These are phyloP conservation scores for Plasmodium vivax DNA, from an alignment of 169 alveolate genomes.

Conservation along the genomic window DNA sequence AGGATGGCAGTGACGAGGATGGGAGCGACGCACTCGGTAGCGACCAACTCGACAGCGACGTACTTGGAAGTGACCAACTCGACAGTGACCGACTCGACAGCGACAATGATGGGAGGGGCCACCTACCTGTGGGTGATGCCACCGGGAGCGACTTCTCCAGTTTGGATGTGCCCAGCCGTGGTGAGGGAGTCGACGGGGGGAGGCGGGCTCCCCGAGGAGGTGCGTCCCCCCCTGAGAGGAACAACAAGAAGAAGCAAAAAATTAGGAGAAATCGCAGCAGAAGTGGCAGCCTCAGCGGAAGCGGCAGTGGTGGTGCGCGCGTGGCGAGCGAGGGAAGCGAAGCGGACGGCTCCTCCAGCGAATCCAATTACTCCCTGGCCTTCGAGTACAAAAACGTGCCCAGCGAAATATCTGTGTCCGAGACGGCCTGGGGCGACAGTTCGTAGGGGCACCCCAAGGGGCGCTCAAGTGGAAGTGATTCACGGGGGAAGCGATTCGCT, in stretches of 20 bases:
- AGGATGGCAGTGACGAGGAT: constrained; percentile 5
- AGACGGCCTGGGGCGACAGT: constrained; percentile 54
- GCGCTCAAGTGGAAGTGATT: not conserved
- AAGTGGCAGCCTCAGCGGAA: not conserved
- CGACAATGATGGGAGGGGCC: too few relatives aligned
- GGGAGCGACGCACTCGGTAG: not conserved
- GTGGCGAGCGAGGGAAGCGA: not conserved
- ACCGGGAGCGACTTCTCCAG: not conserved
- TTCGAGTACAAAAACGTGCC: constrained; percentile 69
- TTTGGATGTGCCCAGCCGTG: not conserved
- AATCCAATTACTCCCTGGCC: constrained; percentile 60
- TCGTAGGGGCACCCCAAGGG: not conserved
- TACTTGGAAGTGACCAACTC: too few relatives aligned
- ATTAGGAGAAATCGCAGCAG: not conserved
- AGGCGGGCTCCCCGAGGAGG: not conserved
- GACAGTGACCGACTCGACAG: too few relatives aligned
- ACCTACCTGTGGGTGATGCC: not conserved
- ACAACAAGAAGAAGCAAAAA: constrained; percentile 13
- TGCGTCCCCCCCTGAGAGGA: not conserved
- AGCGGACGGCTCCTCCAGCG: constrained; percentile 27
- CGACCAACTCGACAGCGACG: too few relatives aligned
- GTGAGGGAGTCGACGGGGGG: not conserved
- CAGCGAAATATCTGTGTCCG: constrained; percentile 71
- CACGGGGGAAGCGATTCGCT: too few relatives aligned
- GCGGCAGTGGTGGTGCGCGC: not conserved